Percentiles rank a stretch among this genome's conserved stretches.
These are phyloP conservation scores for Yamadazyma laniorum DNA, from an alignment of 805 yeast species.

Conservation along the genomic window DNA sequence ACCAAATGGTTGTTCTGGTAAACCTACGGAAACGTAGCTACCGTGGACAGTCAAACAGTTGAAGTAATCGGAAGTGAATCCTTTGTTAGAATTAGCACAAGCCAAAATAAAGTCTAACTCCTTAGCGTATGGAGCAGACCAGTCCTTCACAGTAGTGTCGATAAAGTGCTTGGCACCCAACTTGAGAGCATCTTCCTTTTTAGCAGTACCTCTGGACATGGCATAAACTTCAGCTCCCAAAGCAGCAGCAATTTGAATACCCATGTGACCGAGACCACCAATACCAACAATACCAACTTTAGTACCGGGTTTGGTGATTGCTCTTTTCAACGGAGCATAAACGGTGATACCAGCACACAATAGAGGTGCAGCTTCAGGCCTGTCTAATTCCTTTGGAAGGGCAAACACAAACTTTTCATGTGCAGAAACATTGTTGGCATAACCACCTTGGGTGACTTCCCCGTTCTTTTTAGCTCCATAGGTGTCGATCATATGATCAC, in stretches of 20 bases:
- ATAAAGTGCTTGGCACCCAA: slow-evolving; percentile 57
- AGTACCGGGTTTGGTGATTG: slow-evolving; percentile 28
- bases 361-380: slow-evolving; percentile 49
- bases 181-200: slow-evolving; percentile 50
- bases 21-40: slow-evolving; percentile 62
- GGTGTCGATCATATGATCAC: slow-evolving; percentile 48
- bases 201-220: slow-evolving; percentile 50
- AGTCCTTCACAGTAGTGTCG: slow-evolving; percentile 43
- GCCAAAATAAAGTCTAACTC: slow-evolving; percentile 47
- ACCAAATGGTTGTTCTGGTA: slow-evolving; percentile 49
- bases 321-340: slow-evolving; percentile 44
- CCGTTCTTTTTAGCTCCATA: slow-evolving; percentile 44
- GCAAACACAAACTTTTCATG: slow-evolving; percentile 46
- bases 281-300: slow-evolving; percentile 61
- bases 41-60: slow-evolving; percentile 55
- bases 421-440: slow-evolving; percentile 46
- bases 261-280: slow-evolving; percentile 69
- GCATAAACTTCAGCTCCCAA: slow-evolving; percentile 62
- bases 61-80: slow-evolving; percentile 31
- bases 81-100: slow-evolving; percentile 38
- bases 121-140: slow-evolving; percentile 15
- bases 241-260: slow-evolving; percentile 56
- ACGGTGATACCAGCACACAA: slow-evolving; percentile 59
- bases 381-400: slow-evolving; percentile 45
- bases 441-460: slow-evolving; percentile 46